Evolutionary conservation across 2,329 filamentous ascomycete genomes (phyloP), one percentile per base, ranked within the genome.

Genomic region (Blastomyces percursus): DNA sequence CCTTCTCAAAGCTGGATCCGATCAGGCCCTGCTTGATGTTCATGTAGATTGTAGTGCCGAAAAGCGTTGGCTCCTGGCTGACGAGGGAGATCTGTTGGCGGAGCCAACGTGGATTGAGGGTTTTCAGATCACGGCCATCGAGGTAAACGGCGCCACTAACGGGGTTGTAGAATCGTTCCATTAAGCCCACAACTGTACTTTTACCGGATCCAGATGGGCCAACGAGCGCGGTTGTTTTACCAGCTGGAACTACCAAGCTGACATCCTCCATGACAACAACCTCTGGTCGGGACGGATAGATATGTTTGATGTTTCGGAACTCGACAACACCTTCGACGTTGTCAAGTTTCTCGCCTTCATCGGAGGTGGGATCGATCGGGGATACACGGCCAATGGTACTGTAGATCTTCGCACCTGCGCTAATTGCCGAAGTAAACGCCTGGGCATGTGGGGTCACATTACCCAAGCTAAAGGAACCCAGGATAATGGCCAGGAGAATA

Each of bases 201-300:
- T 97, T 99, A 57, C 94, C 94, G 48, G 89, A 95, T 12, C 93
- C 94, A 12, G 93, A 97, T 0, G 93, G 90, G 63, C 94, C 94
- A 6, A 99, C 94, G 8, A 99, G 79, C 1, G 94, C 94, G 2
- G 93, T 96, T 21, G 89, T 91, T 78, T 96, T 96, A 24, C 93
- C 92, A 2, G 92, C 89, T 1, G 91, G 91, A 46, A 97, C 87
- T 0, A 82, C 75, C 1, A 99, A 82, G 62, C 80, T 89, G 62
- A 97, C 89, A 66, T 87, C 86, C 51, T 94, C 80, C 86, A 97
- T 93, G 48, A 97, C 89, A 1, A 86, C 84, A 3, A 96, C 91
- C 69, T 96, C 92, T 0, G 92, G 90, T 14, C 94, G 85, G 6
- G 91, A 96, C 3, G 94, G 94, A 70, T 99, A 97, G 69, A 96